phyloP scores from a whole-genome alignment of 768 basidiomycete species.

The Xerocomellus chrysenteron region DNA sequence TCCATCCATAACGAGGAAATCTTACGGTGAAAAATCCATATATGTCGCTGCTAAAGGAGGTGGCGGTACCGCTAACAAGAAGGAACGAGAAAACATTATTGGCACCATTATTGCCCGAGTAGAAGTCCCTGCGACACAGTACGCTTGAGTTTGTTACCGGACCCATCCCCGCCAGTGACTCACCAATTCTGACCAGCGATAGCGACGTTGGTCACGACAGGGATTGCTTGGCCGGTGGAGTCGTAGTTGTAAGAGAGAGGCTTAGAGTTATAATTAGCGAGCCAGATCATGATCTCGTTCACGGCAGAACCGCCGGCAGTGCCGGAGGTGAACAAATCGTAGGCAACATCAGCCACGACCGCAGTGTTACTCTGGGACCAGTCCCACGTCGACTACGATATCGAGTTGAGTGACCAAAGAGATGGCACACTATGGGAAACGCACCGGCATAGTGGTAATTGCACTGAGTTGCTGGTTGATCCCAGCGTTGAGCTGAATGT shows the following conservation, averaged over 20 bases:
- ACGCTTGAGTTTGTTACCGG: not conserved
- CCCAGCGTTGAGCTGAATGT: constrained; percentile 47
- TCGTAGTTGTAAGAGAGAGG: not conserved
- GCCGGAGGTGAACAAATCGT: constrained; percentile 60
- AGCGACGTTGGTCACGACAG: not conserved
- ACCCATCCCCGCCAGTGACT: not conserved
- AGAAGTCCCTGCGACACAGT: not conserved
- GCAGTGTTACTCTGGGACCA: constrained; percentile 52
- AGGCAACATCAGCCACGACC: constrained; percentile 56
- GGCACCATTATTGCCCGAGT: not conserved
- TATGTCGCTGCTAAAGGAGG: not conserved
- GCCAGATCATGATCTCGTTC: constrained; percentile 63
- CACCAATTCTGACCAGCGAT: not conserved
- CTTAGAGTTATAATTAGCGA: constrained; percentile 40
- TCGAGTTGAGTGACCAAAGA: not conserved
- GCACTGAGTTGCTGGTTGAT: not conserved
- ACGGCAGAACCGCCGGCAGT: constrained; percentile 46
- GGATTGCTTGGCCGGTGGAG: not conserved
- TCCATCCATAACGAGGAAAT: not conserved
- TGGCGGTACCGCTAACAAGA: not conserved
- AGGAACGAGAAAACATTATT: constrained; percentile 1
- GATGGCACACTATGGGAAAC: constrained; percentile 10
- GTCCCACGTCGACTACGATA: constrained; percentile 36
- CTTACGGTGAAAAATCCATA: not conserved
- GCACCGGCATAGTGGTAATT: constrained; percentile 52